phyloP scores from a whole-genome alignment of 805 yeast species.

The Kluyveromyces starmeri region DNA sequence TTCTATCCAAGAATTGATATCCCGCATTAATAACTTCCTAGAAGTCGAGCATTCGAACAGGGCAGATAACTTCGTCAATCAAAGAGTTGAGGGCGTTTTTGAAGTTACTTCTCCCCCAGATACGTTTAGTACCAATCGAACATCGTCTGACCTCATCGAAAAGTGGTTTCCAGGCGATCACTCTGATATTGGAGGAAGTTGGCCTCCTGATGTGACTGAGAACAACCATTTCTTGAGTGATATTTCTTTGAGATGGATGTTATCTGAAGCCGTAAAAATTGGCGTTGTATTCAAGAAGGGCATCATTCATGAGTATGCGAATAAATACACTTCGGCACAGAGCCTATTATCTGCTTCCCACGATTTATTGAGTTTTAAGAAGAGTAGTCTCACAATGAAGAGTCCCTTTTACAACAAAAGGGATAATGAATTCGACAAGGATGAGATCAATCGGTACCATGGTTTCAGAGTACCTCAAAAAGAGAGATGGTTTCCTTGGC shows the following conservation, averaged over 20 bases:
- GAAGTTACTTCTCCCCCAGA: slow-evolving; percentile 4
- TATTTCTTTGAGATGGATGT: slow-evolving; percentile 52
- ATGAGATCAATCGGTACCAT: slow-evolving; percentile 9
- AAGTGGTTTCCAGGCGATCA: slow-evolving; percentile 66
- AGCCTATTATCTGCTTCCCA: slow-evolving; percentile 43
- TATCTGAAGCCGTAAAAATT: slow-evolving; percentile 41
- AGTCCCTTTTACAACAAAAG: background rate
- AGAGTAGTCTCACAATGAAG: slow-evolving; percentile 5
- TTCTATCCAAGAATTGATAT: slow-evolving; percentile 4
- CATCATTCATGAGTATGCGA: slow-evolving; percentile 34
- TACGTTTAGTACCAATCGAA: background rate
- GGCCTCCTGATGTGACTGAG: slow-evolving; percentile 40
- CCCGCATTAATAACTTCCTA: slow-evolving; percentile 4
- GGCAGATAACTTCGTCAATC: slow-evolving; percentile 4
- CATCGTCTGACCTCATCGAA: slow-evolving; percentile 32
- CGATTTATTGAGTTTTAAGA: slow-evolving; percentile 35
- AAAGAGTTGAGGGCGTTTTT: slow-evolving; percentile 8
- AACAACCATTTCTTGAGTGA: slow-evolving; percentile 33
- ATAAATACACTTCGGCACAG: slow-evolving; percentile 31
- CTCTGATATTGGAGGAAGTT: slow-evolving; percentile 63
- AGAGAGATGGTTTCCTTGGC: background rate
- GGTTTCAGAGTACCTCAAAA: slow-evolving; percentile 2
- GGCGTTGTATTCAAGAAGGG: slow-evolving; percentile 41
- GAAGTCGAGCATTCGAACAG: background rate
- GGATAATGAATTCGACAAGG: background rate